Conservation (phyloP, 2,329 filamentous ascomycete species). For the Rhynchosporium secalis region DNA sequence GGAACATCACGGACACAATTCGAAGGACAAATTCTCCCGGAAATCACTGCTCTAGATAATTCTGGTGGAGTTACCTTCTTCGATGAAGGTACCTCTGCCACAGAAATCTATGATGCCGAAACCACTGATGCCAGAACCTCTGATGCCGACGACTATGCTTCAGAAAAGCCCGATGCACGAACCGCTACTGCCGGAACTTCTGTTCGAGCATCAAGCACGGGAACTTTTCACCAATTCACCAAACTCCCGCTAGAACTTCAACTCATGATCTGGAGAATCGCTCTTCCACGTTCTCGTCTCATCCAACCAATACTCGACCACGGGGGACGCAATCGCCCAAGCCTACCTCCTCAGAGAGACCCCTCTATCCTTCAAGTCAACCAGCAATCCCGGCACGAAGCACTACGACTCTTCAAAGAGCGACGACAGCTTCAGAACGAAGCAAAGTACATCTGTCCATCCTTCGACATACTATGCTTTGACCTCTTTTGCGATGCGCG, state of each 20-base stretch:
- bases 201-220: too few species aligned
- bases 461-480: slow-evolving; percentile 5
- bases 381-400: background rate
- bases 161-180: background rate
- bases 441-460: background rate
- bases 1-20: too few species aligned
- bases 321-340: background rate
- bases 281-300: background rate
- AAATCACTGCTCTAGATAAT: too few species aligned
- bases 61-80: too few species aligned
- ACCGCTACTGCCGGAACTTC: background rate
- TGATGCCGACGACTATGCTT: too few species aligned
- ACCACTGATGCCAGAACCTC: too few species aligned
- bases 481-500: background rate
- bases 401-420: background rate
- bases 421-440: background rate
- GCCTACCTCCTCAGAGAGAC: background rate
- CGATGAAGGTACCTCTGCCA: too few species aligned
- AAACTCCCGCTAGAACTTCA: background rate
- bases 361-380: background rate
- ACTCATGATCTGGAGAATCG: background rate
- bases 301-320: background rate
- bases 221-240: background rate
- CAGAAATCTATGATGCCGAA: too few species aligned
- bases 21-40: too few species aligned